Evolutionary conservation across 2,329 filamentous ascomycete genomes (phyloP), one percentile per base, ranked within the genome.

Genomic region (Cephalotrichum gorgonifer): DNA sequence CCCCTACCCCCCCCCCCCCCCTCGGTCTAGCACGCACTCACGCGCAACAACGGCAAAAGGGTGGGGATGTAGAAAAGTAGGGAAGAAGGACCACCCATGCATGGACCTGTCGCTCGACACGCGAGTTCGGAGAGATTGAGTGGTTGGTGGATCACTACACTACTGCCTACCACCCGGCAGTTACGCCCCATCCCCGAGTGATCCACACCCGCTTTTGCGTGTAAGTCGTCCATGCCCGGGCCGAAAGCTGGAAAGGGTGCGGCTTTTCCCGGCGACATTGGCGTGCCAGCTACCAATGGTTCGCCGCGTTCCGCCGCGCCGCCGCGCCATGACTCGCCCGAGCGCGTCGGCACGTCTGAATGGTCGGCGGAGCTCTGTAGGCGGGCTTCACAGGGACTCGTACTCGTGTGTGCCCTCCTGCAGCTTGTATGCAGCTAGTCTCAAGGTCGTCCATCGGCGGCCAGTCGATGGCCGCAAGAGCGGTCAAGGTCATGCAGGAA

Each of bases 381-480:
- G 15, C 15, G 20, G n/a, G 25, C 35, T 9, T 39, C 35, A 7
- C 35, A 11, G 17, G 17, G 35, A 11, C n/a, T 15, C n/a, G 30
- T 15, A 33, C 23, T 12, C 23, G 25, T 44, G 42, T 38, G n/a
- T 17, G 43, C 27, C 22, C 23, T 41, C 23, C 44, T 39, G 44
- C 44, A 47, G 44, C 23, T 25, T 20, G 26, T 17, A 47, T 47
- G 44, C 44, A 47, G 25, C 30, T 17, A 20, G 44, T 47, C 44
- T 47, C 33, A 39, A 47, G 23, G 33, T 39, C 44, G 23, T 31
- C 22, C 22, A 31, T 39, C 31, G 44, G 44, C 44, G 44, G 31
- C 44, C 44, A 47, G 44, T 47, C 44, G 44, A 47, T 39, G 44
- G 44, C 44, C 44, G 25, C 31, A 47, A 20, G 26, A 15, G 6